Conservation (phyloP, 768 basidiomycete genomes). For the Lactarius quietus region DNA sequence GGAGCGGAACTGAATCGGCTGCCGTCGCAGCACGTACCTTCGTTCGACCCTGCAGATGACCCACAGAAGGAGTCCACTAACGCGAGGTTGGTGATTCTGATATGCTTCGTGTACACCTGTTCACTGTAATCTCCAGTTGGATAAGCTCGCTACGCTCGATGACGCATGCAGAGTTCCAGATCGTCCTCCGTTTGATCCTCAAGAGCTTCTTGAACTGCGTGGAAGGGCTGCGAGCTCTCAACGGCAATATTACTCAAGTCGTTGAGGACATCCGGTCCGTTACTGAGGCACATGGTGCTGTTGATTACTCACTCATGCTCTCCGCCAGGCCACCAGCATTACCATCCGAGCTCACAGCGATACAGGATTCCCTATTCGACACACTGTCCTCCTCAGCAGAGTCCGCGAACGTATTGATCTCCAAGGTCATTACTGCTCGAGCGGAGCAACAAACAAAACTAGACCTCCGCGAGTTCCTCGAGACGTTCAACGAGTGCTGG, state of each 20-base stretch:
- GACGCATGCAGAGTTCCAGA: slow-evolving; percentile 64
- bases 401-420: slow-evolving; percentile 76
- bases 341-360: slow-evolving; percentile 41
- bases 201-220: slow-evolving; percentile 58
- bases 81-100: slow-evolving; percentile 7
- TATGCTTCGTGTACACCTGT: background rate
- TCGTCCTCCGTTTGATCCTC: slow-evolving; percentile 59
- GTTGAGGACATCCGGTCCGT: slow-evolving; percentile 47
- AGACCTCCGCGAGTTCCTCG: slow-evolving; percentile 68
- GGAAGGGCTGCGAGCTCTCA: slow-evolving; percentile 63
- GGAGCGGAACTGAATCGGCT: background rate
- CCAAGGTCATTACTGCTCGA: slow-evolving; percentile 72
- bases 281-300: background rate
- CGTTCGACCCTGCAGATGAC: slow-evolving; percentile 54
- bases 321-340: slow-evolving; percentile 37
- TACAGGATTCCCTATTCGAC: slow-evolving; percentile 69
- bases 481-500: slow-evolving; percentile 85
- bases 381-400: slow-evolving; percentile 79
- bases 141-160: slow-evolving; percentile 59
- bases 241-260: slow-evolving; percentile 52
- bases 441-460: slow-evolving; percentile 77
- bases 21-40: slow-evolving; percentile 51
- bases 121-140: slow-evolving; percentile 32
- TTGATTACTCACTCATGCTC: background rate
- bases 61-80: slow-evolving; percentile 30